These are phyloP conservation scores for Pseudogymnoascus sp. DNA, from an alignment of 2,329 filamentous ascomycete genomes.

Conservation along the genomic window DNA sequence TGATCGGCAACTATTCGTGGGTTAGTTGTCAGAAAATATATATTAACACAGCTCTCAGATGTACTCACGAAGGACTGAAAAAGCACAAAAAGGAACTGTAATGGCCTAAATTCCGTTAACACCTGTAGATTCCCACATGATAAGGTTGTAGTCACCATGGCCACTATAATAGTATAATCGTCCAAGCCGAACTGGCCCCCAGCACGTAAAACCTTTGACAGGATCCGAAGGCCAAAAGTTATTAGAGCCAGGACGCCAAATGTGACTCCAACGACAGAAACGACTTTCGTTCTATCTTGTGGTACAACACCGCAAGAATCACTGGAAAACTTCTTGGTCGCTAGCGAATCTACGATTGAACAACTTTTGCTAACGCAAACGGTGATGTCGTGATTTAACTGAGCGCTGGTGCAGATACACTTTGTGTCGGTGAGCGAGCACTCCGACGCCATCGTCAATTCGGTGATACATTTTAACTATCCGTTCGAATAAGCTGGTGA, in stretches of 20 bases:
- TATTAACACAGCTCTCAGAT: background rate
- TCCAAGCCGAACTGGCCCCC: constrained; percentile 33
- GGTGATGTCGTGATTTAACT: constrained; percentile 27
- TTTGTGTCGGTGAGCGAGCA: constrained; percentile 29
- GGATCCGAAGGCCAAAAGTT: constrained; percentile 29
- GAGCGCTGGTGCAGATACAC: constrained; percentile 33
- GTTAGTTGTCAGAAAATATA: constrained; percentile 5
- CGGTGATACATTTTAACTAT: background rate
- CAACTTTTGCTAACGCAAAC: constrained; percentile 30
- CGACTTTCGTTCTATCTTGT: constrained; percentile 26
- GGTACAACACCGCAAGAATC: constrained; percentile 31
- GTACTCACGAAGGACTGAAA: constrained; percentile 2
- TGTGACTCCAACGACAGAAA: constrained; percentile 28
- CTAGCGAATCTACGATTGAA: constrained; percentile 31
- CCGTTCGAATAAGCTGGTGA: background rate
- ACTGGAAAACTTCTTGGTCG: constrained; percentile 34
- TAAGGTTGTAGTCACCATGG: constrained; percentile 20
- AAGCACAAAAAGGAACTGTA: background rate
- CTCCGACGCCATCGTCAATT: background rate
- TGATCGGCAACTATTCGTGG: constrained; percentile 28
- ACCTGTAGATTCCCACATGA: constrained; percentile 1
- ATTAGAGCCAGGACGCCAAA: constrained; percentile 29
- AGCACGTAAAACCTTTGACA: constrained; percentile 29
- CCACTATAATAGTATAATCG: constrained; percentile 31
- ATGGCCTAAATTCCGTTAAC: background rate